phyloP scores from a whole-genome alignment of 2,329 filamentous ascomycete genomes.

The Aspergillus versicolor region DNA sequence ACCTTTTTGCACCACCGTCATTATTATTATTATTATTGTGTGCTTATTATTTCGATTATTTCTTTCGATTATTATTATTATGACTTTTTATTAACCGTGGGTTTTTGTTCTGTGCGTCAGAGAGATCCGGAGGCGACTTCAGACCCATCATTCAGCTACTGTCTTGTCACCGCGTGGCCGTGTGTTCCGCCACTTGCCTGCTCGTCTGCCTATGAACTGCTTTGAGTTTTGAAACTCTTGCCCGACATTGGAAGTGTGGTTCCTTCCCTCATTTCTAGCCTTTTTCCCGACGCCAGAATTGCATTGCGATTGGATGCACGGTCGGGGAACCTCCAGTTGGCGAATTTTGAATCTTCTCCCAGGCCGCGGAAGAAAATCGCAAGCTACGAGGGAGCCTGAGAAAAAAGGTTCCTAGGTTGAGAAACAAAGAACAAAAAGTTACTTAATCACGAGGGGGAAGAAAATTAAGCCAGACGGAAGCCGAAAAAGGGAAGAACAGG shows the following conservation, averaged over 20 bases:
- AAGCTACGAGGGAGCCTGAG: not conserved
- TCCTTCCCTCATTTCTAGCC: conserved; percentile 6
- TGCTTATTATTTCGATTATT: conserved; percentile 12
- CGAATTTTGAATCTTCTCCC: conserved; percentile 7
- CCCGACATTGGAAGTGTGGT: conserved; percentile 1
- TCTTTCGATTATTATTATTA: conserved; percentile 13
- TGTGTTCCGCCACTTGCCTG: conserved; percentile 20
- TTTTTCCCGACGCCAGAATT: not conserved
- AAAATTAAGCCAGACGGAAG: conserved; percentile 1
- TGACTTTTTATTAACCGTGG: conserved; percentile 12
- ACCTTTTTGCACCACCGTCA: conserved; percentile 7
- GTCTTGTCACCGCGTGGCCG: conserved; percentile 21
- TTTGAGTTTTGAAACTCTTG: conserved; percentile 12
- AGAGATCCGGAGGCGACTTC: conserved; percentile 21
- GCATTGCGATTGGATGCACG: conserved; percentile 10
- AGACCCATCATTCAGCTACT: conserved; percentile 28
- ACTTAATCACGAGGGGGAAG: not conserved
- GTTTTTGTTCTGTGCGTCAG: conserved; percentile 20
- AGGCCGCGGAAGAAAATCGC: conserved; percentile 1
- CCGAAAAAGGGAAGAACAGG: not conserved
- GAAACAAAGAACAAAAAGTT: conserved; percentile 7
- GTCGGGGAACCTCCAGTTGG: conserved; percentile 10
- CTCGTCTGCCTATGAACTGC: conserved; percentile 8
- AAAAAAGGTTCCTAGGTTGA: not conserved
- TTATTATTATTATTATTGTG: conserved; percentile 12